These are phyloP conservation scores for Schwanniomyces sp. DNA, from an alignment of 805 yeast species.

Conservation along the genomic window DNA sequence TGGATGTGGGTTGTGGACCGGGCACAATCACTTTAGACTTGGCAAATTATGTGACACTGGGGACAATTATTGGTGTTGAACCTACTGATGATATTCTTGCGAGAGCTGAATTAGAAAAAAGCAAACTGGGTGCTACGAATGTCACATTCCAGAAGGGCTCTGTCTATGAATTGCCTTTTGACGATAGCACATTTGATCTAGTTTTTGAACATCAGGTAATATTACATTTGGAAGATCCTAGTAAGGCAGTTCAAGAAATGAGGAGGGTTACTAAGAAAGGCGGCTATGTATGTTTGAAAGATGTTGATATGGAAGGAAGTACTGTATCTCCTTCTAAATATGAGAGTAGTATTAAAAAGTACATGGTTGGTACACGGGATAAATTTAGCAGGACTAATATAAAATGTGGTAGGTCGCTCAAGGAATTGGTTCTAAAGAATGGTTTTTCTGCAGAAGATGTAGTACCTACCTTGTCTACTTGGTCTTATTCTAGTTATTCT, in stretches of 20 bases:
- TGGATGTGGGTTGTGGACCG: conserved; percentile 47
- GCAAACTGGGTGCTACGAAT: conserved; percentile 9
- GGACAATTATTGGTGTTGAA: conserved; percentile 31
- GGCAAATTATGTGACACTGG: conserved; percentile 25
- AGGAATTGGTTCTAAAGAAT: conserved; percentile 14
- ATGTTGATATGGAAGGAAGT: conserved; percentile 22
- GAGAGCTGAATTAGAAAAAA: conserved; percentile 14
- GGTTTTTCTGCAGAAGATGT: conserved; percentile 14
- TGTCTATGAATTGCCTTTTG: conserved; percentile 28
- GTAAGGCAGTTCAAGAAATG: conserved; percentile 33
- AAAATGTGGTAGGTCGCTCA: conserved; percentile 16
- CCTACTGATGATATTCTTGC: conserved; percentile 27
- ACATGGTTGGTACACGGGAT: conserved; percentile 5
- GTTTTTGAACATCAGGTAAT: conserved; percentile 40
- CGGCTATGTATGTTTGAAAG: conserved; percentile 32
- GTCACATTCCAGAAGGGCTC: conserved; percentile 28
- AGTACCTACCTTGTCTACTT: conserved; percentile 10
- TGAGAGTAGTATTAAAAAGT: conserved; percentile 7
- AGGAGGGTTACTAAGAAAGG: conserved; percentile 31
- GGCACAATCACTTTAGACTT: conserved; percentile 39
- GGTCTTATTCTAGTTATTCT: conserved; percentile 12
- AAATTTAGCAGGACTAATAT: conserved; percentile 10
- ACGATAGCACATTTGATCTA: conserved; percentile 38
- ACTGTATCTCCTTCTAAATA: conserved; percentile 18
- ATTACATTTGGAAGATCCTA: conserved; percentile 34